Conservation (phyloP, 129 eudicot species). For the Artemisia tridentata region DNA sequence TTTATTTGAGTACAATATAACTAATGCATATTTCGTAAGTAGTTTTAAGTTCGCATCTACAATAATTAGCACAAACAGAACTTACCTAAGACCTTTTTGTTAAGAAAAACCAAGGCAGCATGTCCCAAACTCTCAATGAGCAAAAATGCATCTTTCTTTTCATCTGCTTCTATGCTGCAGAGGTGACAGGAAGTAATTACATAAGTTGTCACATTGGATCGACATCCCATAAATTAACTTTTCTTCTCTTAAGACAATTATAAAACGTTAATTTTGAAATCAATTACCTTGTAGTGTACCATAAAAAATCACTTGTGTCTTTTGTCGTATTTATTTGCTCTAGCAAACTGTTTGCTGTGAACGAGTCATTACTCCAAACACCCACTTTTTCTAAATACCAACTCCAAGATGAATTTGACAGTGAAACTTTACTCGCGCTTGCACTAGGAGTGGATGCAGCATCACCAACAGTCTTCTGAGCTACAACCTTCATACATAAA, state of each 20-base stretch:
- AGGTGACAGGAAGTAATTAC: slow-evolving; percentile 6
- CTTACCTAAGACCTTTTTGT: slow-evolving; percentile 63
- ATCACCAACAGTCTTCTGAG: slow-evolving; percentile 45
- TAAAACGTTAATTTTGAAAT: background rate
- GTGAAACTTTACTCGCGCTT: slow-evolving; percentile 35
- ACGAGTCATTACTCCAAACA: slow-evolving; percentile 46
- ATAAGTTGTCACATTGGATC: background rate
- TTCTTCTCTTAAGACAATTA: background rate
- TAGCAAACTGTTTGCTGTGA: slow-evolving; percentile 43
- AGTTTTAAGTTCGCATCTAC: background rate
- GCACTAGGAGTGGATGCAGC: slow-evolving; percentile 24
- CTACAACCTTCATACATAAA: slow-evolving; percentile 28
- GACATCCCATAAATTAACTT: background rate
- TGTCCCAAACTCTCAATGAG: slow-evolving; percentile 73
- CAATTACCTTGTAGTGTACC: slow-evolving; percentile 76
- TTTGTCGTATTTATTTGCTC: slow-evolving; percentile 79
- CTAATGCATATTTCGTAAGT: background rate
- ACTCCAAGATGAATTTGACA: slow-evolving; percentile 55
- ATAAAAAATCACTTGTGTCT: slow-evolving; percentile 68
- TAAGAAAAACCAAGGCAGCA: slow-evolving; percentile 74
- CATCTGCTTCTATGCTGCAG: slow-evolving; percentile 53
- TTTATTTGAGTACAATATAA: background rate
- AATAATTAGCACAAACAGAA: background rate
- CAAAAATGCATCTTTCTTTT: slow-evolving; percentile 47
- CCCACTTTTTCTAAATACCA: slow-evolving; percentile 77